Evolutionary conservation across 805 yeast genomes (phyloP).

Genomic region (Kockiozyma suomiensis): DNA sequence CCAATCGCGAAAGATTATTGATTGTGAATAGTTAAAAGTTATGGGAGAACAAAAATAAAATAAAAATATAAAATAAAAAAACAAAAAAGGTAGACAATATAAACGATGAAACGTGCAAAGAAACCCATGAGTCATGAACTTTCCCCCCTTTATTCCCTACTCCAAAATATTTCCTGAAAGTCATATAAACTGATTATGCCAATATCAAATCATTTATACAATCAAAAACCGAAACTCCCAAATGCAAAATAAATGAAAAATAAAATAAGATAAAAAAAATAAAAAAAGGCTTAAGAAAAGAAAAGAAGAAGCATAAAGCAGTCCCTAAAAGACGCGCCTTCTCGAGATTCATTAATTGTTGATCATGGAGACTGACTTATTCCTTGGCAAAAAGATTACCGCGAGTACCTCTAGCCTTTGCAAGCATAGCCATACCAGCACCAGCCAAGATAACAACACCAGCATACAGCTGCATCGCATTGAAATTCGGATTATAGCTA

Average conservation of each 20-base stretch:
- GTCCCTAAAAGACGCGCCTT: not conserved
- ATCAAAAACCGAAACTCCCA: slow-evolving; percentile 9
- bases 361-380: no score
- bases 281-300: not conserved
- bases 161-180: not conserved
- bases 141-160: not conserved
- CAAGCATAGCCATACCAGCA: slow-evolving; percentile 26
- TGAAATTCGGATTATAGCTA: slow-evolving; percentile 10
- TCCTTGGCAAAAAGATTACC: slow-evolving; percentile 26
- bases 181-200: slow-evolving; percentile 11
- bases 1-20: no score
- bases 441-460: slow-evolving; percentile 33
- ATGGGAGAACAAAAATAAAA: no score
- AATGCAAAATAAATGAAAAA: not conserved
- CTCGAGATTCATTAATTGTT: no score
- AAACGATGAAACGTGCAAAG: not conserved
- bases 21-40: no score
- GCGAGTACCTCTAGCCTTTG: slow-evolving; percentile 25
- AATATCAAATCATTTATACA: slow-evolving; percentile 1
- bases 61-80: not conserved
- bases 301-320: not conserved
- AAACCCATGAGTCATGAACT: slow-evolving; percentile 10
- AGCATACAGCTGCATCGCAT: slow-evolving; percentile 35
- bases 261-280: not conserved
- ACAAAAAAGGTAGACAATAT: not conserved